A percentile compares a stretch with the other conserved stretches of the same genome.
Conservation (phyloP, 768 basidiomycete species). For the Trametes sanguinea region DNA sequence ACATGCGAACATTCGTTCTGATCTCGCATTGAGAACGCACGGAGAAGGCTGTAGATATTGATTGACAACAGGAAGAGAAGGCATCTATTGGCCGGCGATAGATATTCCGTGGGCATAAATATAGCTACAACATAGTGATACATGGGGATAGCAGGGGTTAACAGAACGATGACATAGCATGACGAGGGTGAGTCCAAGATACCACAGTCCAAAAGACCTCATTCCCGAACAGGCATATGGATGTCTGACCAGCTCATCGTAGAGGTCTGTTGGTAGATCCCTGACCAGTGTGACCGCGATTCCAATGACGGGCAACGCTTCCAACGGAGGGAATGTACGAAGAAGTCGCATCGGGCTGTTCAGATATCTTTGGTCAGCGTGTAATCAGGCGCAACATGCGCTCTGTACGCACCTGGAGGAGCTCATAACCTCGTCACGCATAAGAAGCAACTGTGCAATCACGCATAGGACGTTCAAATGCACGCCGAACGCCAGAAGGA, state of each 20-base stretch:
- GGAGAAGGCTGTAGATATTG: too few species aligned
- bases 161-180: background rate
- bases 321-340: conserved; percentile 90
- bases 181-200: background rate
- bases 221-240: conserved; percentile 63
- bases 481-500: conserved; percentile 93
- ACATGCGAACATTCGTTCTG: background rate
- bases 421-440: conserved; percentile 87
- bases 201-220: background rate
- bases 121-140: conserved; percentile 15
- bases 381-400: background rate
- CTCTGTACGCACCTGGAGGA: conserved; percentile 68
- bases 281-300: conserved; percentile 94
- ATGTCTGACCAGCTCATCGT: conserved; percentile 87
- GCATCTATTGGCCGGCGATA: background rate
- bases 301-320: conserved; percentile 84
- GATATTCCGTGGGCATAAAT: background rate
- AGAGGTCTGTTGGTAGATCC: conserved; percentile 83
- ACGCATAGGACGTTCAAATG: conserved; percentile 97
- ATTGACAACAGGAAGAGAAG: too few species aligned
- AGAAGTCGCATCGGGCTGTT: conserved; percentile 90
- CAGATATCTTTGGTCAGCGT: background rate
- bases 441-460: conserved; percentile 90
- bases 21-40: too few species aligned
- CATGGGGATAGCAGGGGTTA: conserved; percentile 14